phyloP scores from a whole-genome alignment of 1,284 basidiomycete species.

The Puccinia triticina region DNA sequence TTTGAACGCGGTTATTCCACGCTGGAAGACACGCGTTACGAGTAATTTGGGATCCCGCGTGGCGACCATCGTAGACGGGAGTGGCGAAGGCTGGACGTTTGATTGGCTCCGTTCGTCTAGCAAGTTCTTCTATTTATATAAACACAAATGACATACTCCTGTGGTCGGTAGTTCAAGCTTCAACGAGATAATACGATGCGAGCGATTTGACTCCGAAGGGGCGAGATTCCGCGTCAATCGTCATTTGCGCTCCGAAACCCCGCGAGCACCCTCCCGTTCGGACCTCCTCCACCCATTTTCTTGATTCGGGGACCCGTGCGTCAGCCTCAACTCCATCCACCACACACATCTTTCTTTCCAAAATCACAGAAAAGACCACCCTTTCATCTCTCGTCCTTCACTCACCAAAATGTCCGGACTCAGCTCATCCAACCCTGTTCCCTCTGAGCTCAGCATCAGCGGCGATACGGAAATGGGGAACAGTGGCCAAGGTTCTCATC shows the following conservation, averaged over 20 bases:
- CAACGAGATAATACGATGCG: too few relatives aligned
- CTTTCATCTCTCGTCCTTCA: not conserved
- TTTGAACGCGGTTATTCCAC: slow-evolving; percentile 31
- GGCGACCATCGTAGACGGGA: not conserved
- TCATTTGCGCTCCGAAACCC: too few relatives aligned
- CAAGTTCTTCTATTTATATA: too few relatives aligned
- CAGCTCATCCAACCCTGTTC: slow-evolving; percentile 32
- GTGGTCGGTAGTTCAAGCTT: too few relatives aligned
- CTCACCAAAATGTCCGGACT: slow-evolving; percentile 13
- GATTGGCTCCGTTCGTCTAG: not conserved
- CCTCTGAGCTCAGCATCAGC: slow-evolving; percentile 20
- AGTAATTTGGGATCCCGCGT: not conserved
- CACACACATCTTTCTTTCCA: not conserved
- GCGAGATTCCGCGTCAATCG: too few relatives aligned
- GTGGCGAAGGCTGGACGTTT: not conserved
- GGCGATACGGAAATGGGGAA: slow-evolving; percentile 19
- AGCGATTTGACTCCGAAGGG: too few relatives aligned
- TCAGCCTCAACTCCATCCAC: too few relatives aligned
- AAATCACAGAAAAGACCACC: too few relatives aligned
- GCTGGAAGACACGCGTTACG: slow-evolving; percentile 29
- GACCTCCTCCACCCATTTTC: too few relatives aligned
- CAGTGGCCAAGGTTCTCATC: not conserved
- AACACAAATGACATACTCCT: too few relatives aligned
- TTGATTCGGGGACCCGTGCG: too few relatives aligned
- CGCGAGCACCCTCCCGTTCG: too few relatives aligned